Evolutionary conservation across 2,329 filamentous ascomycete genomes (phyloP), one percentile per base, ranked within the genome.

Genomic region (Aspergillus pseudoterreus): DNA sequence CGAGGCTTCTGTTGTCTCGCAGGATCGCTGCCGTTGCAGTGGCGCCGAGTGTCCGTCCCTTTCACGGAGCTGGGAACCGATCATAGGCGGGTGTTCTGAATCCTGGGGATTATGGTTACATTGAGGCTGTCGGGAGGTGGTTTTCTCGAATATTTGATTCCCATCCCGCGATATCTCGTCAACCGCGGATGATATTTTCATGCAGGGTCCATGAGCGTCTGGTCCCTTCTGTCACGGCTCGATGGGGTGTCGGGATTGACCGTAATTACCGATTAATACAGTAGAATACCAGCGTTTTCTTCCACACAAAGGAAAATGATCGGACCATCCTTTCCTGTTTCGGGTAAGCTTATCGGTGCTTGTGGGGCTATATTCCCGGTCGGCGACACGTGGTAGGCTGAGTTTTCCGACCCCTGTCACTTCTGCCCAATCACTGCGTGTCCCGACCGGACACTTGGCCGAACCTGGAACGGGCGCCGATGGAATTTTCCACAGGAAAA

Each of bases 361-460:
- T 1, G 35, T 38, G 35, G 35, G 45, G 17, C 33, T 8, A 36
- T 35, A 21, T 42, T n/a, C 17, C 39, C 39, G 15, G 39, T 42
- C 27, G 39, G 39, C 39, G 15, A 41, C 52, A 54, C 52, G 52
- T 52, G 52, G 49, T 54, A 54, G 52, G 52, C 38, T 49, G 35
- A 35, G 43, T 32, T 54, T 43, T 52, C 52, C 52, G 52, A n/a
- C 49, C 46, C 52, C 32, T 27, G 52, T 45, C 35, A 9, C 6
- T 17, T 6, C 3, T 12, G 24, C 14, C 49, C 52, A 51, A 54
- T 49, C 3, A 32, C 12, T 1, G 6, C 6, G 6, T 4, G 4
- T 12, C 8, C 4, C 11, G 17, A 5, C 24, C 45, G 45, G 45
- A 22, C 17, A 36, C 24, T 24, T 45, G 21, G 12, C 10, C 43